Evolutionary conservation across 805 yeast genomes (phyloP), one percentile per base, ranked within the genome.

Genomic region (Metschnikowia reukaufii): DNA sequence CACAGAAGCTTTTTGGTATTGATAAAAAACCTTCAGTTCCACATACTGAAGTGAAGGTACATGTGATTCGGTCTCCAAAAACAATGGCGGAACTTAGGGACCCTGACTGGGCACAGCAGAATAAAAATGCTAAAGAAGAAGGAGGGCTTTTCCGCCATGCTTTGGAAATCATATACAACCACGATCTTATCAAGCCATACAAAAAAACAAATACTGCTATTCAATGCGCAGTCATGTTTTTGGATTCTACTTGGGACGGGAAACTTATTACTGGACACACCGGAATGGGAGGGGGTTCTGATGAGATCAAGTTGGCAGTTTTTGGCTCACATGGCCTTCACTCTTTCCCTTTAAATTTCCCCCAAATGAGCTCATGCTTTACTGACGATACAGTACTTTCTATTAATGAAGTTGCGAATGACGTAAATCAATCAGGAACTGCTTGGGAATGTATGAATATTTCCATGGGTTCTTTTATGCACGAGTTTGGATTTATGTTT

Each of bases 321-420:
- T 92, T 91, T 66, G 99, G 99, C 6, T 84, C 96, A 5, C 98
- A 94, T 60, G 94, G 96, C 0, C 55, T 89, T 9, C 91, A 87
- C 63, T 80, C 96, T 1, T 94, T 96, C 95, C 98, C 99, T 13
- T 65, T 77, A n/a, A 78, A 77, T 46, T 72, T 89, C 50, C 94
- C 90, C 48, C 83, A 82, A 32, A 65, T 94, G 3, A 78, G 78
- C 5, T 79, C 84, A 0, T 68, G 82, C 27, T 88, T 91, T 55
- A 68, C 82, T 18, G 97, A 94, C 61, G 75, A 76, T 13, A 85
- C 94, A 0, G 74, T 62, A 13, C 72, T 86, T 7, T 78, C 82
- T 44, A 78, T 73, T 0, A 62, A 62, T 1, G 87, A 86, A 49
- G 96, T 92, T n/a, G 97, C 96, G 9, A 90, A 94, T 64, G 99